Percentiles rank a stretch among this genome's conserved stretches.
Evolutionary conservation across 768 basidiomycete genomes (phyloP).

Genomic region (Russula ochroleuca): DNA sequence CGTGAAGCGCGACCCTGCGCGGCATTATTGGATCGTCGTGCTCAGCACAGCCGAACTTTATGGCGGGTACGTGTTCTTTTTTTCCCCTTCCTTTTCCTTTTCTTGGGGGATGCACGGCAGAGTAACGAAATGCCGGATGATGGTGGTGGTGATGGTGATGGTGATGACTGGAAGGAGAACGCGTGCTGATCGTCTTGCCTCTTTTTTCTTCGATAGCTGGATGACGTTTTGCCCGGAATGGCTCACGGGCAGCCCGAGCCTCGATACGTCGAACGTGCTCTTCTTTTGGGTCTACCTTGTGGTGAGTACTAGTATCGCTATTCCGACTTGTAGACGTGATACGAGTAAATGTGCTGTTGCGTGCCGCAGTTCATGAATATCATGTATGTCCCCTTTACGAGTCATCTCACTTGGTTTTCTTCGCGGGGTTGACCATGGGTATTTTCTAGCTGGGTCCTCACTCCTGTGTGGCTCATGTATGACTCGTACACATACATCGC

Average conservation of each 20-base stretch:
- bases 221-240: conserved; percentile 91
- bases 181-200: neutral
- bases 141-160: neutral
- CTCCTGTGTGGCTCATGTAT: conserved; percentile 72
- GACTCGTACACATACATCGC: conserved; percentile 75
- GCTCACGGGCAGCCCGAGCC: conserved; percentile 67
- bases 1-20: conserved; percentile 56
- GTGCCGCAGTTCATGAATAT: conserved; percentile 67
- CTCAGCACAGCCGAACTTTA: conserved; percentile 73
- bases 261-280: conserved; percentile 65
- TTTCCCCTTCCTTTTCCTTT: neutral
- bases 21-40: conserved; percentile 78
- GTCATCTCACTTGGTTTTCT: neutral
- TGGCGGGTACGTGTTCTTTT: conserved; percentile 50
- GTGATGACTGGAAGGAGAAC: neutral
- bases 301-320: conserved; percentile 41
- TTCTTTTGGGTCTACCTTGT: conserved; percentile 79
- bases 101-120: neutral
- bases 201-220: conserved; percentile 38
- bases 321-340: conserved; percentile 42
- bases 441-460: conserved; percentile 63
- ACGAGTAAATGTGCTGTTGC: neutral
- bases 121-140: neutral
- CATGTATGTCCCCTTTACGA: conserved; percentile 48
- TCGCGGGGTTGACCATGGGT: conserved; percentile 9